Evolutionary conservation across 2,329 filamentous ascomycete species (phyloP), one percentile per base, ranked within the genome.

Genomic region (Alternaria brassicicola): DNA sequence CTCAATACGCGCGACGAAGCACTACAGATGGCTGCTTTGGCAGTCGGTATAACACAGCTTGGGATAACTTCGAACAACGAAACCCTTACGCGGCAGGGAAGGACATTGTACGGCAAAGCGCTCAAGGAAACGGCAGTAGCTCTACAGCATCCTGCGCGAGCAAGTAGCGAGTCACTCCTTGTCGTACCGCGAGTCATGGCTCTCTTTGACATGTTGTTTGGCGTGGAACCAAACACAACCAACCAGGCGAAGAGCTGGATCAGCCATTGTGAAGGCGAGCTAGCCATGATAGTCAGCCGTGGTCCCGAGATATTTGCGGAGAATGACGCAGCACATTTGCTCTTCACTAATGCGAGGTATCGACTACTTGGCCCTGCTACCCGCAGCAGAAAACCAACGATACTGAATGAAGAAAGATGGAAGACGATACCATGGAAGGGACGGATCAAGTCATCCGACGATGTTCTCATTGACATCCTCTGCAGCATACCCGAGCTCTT

Each of bases 301-400:
- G 67, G 68, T 0, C 71, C 72, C 0, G 59, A 63, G 28, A 55
- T 63, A 2, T 66, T 63, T 12, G 45, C 54, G 31, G 43, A 64
- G n/a, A 42, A 52, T 21, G 55, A 68, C 42, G 30, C 58, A 57
- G 57, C 66, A n/a, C 68, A 69, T 52, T 33, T 43, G 1, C 50
- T 73, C 7, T 75, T 74, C 21, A 57, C 46, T 1, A 68, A 69
- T 36, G 68, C 70, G 21, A 60, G 72, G 42, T 65, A 41, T 15
- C 19, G 50, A n/a, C 23, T 68, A 48, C 63, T 72, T 15, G 67
- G 72, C 4, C 57, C 61, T 9, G 62, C 63, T 2, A 51, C 69
- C 70, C 83, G 85, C 36, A 46, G 60, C 13, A 61, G 76, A 28
- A 74, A 68, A 47, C 58, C 65, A 3, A 73, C 70, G 5, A 62